A percentile compares a stretch with the other conserved stretches of the same genome.
phyloP scores from a whole-genome alignment of 805 yeast species.

The Candida peoriensis region DNA sequence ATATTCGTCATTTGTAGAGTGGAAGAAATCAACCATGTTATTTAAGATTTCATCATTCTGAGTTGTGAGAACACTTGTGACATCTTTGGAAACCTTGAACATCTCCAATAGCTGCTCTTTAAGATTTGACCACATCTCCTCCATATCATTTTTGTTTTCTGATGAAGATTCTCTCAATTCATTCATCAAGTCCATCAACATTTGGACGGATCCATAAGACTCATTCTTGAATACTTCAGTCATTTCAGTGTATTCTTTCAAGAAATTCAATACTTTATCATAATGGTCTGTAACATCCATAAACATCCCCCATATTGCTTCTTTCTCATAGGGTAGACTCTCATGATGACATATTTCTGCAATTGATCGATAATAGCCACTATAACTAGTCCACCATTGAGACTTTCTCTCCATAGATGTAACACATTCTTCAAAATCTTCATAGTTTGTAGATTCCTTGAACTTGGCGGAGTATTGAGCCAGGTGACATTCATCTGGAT shows the following conservation, averaged over 20 bases:
- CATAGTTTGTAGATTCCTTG: too few relatives aligned
- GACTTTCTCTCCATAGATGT: constrained; percentile 35
- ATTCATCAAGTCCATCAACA: constrained; percentile 11
- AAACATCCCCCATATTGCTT: constrained; percentile 41
- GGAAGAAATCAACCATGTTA: constrained; percentile 10
- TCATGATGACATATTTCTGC: constrained; percentile 49
- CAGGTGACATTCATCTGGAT: constrained; percentile 24
- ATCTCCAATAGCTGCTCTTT: constrained; percentile 12
- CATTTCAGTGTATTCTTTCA: constrained; percentile 16
- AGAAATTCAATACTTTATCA: constrained; percentile 13
- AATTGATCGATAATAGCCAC: constrained; percentile 56
- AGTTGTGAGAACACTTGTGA: constrained; percentile 9
- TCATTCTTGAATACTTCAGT: constrained; percentile 16
- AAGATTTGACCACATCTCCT: constrained; percentile 11
- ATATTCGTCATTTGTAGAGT: constrained; percentile 6
- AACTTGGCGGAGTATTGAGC: too few relatives aligned
- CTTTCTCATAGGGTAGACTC: constrained; percentile 46
- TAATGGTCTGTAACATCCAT: constrained; percentile 39
- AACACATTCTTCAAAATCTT: constrained; percentile 33
- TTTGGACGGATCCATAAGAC: constrained; percentile 9
- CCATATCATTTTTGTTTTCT: constrained; percentile 7
- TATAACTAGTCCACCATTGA: constrained; percentile 73
- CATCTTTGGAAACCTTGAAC: constrained; percentile 11
- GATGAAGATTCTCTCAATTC: constrained; percentile 7
- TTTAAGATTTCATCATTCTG: constrained; percentile 11